Percentiles rank a stretch among this genome's conserved stretches.
phyloP scores from a whole-genome alignment of 169 alveolate species.

The Amoebophrya sp. region DNA sequence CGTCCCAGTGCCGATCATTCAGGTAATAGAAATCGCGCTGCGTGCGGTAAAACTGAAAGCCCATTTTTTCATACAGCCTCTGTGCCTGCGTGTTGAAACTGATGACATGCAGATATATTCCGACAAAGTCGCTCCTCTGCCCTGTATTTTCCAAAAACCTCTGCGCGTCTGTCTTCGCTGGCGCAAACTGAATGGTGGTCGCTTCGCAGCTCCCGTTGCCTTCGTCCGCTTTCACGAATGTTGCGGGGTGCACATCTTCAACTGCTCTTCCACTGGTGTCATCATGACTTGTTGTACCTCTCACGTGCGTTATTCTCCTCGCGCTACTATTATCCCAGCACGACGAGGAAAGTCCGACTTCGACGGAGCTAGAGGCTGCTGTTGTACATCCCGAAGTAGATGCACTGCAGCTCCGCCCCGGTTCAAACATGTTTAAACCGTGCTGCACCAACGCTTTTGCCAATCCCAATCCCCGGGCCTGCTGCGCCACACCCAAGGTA shows the following conservation, averaged over 20 bases:
- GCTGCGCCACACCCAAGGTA: neutral
- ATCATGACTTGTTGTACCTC: too few species aligned
- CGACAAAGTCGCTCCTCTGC: neutral
- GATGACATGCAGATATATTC: neutral
- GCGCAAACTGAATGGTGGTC: neutral
- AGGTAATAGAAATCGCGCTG: neutral
- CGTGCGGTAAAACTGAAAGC: neutral
- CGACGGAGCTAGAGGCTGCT: neutral
- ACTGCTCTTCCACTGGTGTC: too few species aligned
- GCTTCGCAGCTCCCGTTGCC: neutral
- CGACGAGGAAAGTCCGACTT: neutral
- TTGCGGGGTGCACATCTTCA: too few species aligned
- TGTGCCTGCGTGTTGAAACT: neutral
- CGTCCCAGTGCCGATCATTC: neutral
- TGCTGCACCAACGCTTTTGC: neutral
- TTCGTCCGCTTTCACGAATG: neutral
- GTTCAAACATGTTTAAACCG: neutral
- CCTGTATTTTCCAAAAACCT: too few species aligned
- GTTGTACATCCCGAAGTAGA: too few species aligned
- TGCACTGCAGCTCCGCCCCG: neutral
- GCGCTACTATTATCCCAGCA: too few species aligned
- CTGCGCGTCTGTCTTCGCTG: neutral
- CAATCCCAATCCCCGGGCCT: neutral
- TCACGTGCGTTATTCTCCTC: too few species aligned
- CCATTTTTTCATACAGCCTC: neutral